These are phyloP conservation scores for Fusarium tricinctum DNA, from an alignment of 2,329 filamentous ascomycete species.

Conservation along the genomic window DNA sequence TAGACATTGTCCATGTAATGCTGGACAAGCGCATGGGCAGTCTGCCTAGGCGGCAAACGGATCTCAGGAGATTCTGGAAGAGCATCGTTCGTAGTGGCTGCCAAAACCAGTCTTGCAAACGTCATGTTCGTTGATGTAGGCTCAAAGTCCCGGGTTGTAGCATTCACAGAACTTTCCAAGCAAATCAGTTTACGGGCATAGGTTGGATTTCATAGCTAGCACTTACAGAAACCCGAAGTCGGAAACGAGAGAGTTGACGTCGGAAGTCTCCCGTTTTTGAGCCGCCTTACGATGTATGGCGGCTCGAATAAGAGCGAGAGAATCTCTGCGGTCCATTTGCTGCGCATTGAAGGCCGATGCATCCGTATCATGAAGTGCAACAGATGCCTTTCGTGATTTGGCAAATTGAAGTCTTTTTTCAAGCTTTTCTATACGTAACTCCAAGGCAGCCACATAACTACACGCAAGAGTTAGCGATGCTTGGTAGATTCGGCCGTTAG, in stretches of 20 bases:
- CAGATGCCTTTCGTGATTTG: conserved; percentile 77
- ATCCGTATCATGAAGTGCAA: conserved; percentile 74
- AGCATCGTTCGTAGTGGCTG: conserved; percentile 81
- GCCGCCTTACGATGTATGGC: conserved; percentile 75
- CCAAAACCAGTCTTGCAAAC: conserved; percentile 88
- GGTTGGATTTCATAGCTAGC: background rate
- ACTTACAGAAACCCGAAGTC: conserved; percentile 91
- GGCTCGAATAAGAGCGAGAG: conserved; percentile 71
- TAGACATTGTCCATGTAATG: conserved; percentile 89
- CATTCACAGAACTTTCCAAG: conserved; percentile 83
- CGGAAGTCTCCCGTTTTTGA: conserved; percentile 79
- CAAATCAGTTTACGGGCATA: conserved; percentile 16
- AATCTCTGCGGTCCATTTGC: conserved; percentile 73
- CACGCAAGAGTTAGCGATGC: conserved; percentile 25
- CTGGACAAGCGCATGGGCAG: conserved; percentile 78
- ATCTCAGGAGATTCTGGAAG: conserved; percentile 73
- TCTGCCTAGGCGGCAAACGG: conserved; percentile 78
- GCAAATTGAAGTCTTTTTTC: conserved; percentile 82
- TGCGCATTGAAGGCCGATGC: conserved; percentile 44
- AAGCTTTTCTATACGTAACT: conserved; percentile 89
- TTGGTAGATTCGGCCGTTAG: background rate
- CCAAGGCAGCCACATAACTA: conserved; percentile 94
- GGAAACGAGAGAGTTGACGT: conserved; percentile 92
- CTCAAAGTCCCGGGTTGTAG: conserved; percentile 93
- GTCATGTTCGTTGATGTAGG: conserved; percentile 90